Evolutionary conservation across 1,284 basidiomycete genomes (phyloP), one percentile per base, ranked within the genome.

Genomic region (Cryptococcus hybrid): DNA sequence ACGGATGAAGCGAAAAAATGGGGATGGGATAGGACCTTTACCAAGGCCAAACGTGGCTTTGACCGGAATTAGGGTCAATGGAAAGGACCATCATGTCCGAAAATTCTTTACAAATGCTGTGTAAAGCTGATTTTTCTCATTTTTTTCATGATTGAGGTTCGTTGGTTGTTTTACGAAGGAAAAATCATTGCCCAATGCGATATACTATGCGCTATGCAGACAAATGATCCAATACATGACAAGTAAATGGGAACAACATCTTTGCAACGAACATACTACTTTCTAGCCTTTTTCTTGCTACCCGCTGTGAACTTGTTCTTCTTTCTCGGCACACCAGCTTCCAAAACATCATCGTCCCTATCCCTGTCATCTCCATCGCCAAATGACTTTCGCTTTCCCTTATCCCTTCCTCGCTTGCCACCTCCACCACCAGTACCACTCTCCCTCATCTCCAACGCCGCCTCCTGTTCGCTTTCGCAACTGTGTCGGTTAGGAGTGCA

Each of bases 401-500:
- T 82, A 70, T 82, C 83, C 42, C 68, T 75, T 72, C 54, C 81
- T 80, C 74, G 86, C 83, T 71, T 89, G 83, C 75, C 77, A 54
- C 76, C 74, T 3, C 61, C 60, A 42, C 78, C 76, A 46, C 71
- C 74, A n/a, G 67, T 74, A 47, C 76, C 72, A 52, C 58, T 62
- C 64, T 83, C 82, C 51, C 79, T 72, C 75, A 82, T 78, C 67
- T 98, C 94, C 44, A 84, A 83, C 46, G 86, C 85, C 2, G 95
- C 94, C 40, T 91, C 81, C 96, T 82, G 12, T 84, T 85, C 0
- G 95, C 96, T 75, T 97, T 91, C 24, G 89, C 86, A 12, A 96
- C 95, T 1, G 94, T 84, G 74, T 99, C 95, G 56, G 86, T 84
- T 56, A 99, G 78, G 37, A 98, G 80, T 50, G 89, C 88, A 12